Conservation (phyloP, 192 early-diverging fungal genomes). For the Backusella parvicylindrica region DNA sequence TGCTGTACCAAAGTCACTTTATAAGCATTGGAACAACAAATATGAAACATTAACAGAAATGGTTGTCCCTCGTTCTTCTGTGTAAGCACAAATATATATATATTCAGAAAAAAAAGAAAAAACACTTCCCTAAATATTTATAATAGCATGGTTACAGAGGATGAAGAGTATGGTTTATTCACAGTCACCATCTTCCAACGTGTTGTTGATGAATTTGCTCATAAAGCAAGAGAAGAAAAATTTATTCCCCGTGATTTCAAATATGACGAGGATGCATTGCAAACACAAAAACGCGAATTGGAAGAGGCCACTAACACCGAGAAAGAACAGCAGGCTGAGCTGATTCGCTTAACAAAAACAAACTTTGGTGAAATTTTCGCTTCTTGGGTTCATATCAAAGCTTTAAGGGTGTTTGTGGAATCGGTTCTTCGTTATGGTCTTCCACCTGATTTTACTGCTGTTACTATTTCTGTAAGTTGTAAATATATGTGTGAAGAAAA, state of each 20-base stretch:
- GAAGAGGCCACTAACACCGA: slow-evolving; percentile 48
- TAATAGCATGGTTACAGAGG: slow-evolving; percentile 69
- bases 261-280: slow-evolving; percentile 79
- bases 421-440: slow-evolving; percentile 96
- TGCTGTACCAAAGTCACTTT: slow-evolving; percentile 77
- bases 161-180: slow-evolving; percentile 92
- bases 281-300: slow-evolving; percentile 77
- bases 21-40: slow-evolving; percentile 78
- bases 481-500: neutral
- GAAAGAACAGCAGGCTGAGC: slow-evolving; percentile 63
- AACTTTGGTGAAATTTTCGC: slow-evolving; percentile 94
- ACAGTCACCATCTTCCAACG: slow-evolving; percentile 91
- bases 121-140: too few species aligned
- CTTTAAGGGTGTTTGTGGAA: slow-evolving; percentile 93
- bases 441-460: slow-evolving; percentile 87
- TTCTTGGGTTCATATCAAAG: slow-evolving; percentile 94
- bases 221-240: slow-evolving; percentile 86
- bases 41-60: slow-evolving; percentile 93
- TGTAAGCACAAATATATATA: slow-evolving; percentile 43
- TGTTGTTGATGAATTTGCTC: slow-evolving; percentile 84
- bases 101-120: too few species aligned
- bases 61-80: slow-evolving; percentile 94
- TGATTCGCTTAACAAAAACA: slow-evolving; percentile 84
- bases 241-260: slow-evolving; percentile 96
- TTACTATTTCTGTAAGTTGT: slow-evolving; percentile 60